These are phyloP conservation scores for Saccharomycopsis sp. DNA, from an alignment of 805 yeast species.

Conservation along the genomic window DNA sequence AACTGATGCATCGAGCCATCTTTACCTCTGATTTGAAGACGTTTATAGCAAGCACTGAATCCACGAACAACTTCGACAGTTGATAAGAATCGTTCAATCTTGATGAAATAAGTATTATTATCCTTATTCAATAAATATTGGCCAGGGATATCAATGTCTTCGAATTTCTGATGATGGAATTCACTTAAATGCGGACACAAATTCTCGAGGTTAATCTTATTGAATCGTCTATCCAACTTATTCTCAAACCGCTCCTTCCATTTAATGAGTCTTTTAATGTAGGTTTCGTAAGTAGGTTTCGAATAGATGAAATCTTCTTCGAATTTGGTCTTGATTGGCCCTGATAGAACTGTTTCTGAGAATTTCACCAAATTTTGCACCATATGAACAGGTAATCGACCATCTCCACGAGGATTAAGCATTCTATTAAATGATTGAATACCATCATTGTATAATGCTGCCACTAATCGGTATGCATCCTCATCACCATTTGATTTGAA, in stretches of 20 bases:
- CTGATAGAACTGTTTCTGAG: conserved; percentile 89
- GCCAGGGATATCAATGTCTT: conserved; percentile 96
- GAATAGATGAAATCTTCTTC: conserved; percentile 83
- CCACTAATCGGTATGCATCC: conserved; percentile 89
- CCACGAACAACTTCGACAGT: conserved; percentile 85
- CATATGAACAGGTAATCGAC: conserved; percentile 83
- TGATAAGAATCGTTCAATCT: conserved; percentile 89
- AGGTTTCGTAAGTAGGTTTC: conserved; percentile 83
- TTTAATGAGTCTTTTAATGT: conserved; percentile 71
- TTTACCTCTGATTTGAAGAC: conserved; percentile 84
- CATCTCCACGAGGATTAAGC: conserved; percentile 82
- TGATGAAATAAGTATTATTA: conserved; percentile 81
- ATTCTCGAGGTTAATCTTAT: conserved; percentile 75
- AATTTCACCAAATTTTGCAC: conserved; percentile 82
- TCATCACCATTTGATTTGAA: conserved; percentile 93
- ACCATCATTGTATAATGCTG: conserved; percentile 89
- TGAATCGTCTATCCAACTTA: conserved; percentile 78
- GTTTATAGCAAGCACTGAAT: conserved; percentile 81
- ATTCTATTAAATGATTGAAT: conserved; percentile 82
- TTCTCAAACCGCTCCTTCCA: conserved; percentile 95
- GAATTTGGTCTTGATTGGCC: conserved; percentile 81
- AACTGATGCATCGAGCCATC: conserved; percentile 90
- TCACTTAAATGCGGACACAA: conserved; percentile 93
- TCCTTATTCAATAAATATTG: conserved; percentile 88
- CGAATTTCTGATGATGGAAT: conserved; percentile 97